A percentile compares a stretch with the other conserved stretches of the same genome.
phyloP scores from a whole-genome alignment of 441 rosid species.

The Caryocar brasiliense region DNA sequence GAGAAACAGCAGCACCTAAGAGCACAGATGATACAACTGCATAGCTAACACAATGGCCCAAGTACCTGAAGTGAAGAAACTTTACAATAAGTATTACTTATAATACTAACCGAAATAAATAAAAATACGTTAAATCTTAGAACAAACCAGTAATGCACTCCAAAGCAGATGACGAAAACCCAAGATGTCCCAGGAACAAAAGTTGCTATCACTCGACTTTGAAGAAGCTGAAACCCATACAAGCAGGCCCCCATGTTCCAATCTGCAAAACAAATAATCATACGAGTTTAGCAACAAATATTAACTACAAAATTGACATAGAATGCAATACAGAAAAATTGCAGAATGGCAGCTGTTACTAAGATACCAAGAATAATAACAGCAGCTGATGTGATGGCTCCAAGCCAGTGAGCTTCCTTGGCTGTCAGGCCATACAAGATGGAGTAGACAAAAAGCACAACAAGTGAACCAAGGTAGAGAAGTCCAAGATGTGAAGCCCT shows the following conservation, averaged over 20 bases:
- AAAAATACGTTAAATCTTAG: conserved; percentile 7
- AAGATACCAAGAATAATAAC: conserved; percentile 85
- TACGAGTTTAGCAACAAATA: conserved; percentile 17
- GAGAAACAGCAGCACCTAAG: conserved; percentile 93
- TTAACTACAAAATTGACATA: conserved; percentile 8
- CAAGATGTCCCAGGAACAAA: conserved; percentile 90
- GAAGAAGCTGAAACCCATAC: conserved; percentile 93
- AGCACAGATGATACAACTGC: conserved; percentile 95
- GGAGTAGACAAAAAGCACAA: conserved; percentile 88
- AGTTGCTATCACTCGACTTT: conserved; percentile 83
- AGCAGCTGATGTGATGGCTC: conserved; percentile 93
- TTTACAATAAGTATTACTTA: conserved; percentile 6
- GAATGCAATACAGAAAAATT: conserved; percentile 7
- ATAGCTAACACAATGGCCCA: conserved; percentile 97
- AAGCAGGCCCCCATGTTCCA: conserved; percentile 99
- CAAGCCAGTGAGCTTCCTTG: conserved; percentile 94
- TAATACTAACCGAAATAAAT: conserved; percentile 4
- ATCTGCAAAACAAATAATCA: conserved; percentile 39
- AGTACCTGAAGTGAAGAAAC: conserved; percentile 57
- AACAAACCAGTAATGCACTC: conserved; percentile 98
- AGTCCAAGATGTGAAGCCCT: conserved; percentile 99
- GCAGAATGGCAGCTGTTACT: conserved; percentile 6
- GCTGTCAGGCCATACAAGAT: conserved; percentile 92
- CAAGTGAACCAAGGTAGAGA: conserved; percentile 80
- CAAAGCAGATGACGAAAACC: conserved; percentile 95